phyloP scores from a whole-genome alignment of 805 yeast genomes.

The Ogataea nonfermentans region DNA sequence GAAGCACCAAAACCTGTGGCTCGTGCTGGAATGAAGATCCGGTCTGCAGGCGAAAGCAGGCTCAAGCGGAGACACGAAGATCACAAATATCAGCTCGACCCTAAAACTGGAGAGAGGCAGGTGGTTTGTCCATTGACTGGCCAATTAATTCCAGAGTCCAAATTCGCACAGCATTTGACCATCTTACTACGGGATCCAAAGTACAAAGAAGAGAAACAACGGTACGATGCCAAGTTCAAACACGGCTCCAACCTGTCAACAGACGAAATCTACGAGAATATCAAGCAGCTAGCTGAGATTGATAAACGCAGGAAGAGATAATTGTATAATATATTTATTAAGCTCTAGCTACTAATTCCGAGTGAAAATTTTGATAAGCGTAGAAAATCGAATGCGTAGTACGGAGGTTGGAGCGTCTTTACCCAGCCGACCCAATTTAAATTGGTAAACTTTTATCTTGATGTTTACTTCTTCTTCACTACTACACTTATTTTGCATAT shows the following conservation, averaged over 20 bases:
- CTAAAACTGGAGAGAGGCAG: constrained; percentile 27
- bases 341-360: too few species aligned
- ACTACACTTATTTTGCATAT: constrained; percentile 4
- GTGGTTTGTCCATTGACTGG: constrained; percentile 82
- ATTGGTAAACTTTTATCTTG: too few species aligned
- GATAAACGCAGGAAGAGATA: constrained; percentile 11
- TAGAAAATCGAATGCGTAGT: too few species aligned
- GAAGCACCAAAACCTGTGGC: constrained; percentile 22
- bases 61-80: constrained; percentile 31
- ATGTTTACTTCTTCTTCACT: too few species aligned
- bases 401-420: too few species aligned
- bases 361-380: too few species aligned
- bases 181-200: constrained; percentile 73
- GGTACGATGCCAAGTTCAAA: constrained; percentile 57
- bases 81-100: constrained; percentile 8
- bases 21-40: constrained; percentile 54
- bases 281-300: constrained; percentile 40
- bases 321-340: constrained; percentile 3
- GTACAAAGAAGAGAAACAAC: constrained; percentile 65
- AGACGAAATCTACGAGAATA: constrained; percentile 61
- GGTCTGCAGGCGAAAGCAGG: constrained; percentile 71
- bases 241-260: constrained; percentile 24
- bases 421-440: too few species aligned
- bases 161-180: constrained; percentile 70
- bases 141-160: constrained; percentile 61